phyloP scores from a whole-genome alignment of 2,329 filamentous ascomycete genomes.

The Alternaria gaisen region DNA sequence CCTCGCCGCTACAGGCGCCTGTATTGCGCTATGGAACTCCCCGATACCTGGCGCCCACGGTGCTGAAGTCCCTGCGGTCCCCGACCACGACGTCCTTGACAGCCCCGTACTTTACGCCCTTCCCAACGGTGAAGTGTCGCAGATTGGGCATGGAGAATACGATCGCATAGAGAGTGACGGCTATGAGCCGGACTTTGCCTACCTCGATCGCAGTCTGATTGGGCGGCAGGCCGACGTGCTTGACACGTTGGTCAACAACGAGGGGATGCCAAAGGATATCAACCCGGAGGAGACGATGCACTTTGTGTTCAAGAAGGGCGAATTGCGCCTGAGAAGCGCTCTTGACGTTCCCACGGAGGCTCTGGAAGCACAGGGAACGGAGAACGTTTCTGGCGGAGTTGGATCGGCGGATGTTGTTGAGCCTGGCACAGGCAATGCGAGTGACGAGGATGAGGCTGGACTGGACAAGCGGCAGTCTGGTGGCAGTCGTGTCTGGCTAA shows the following conservation, averaged over 20 bases:
- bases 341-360: constrained; percentile 36
- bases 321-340: constrained; percentile 59
- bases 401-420: background rate
- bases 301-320: constrained; percentile 69
- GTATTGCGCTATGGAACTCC: constrained; percentile 68
- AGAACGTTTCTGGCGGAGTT: constrained; percentile 20
- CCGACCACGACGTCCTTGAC: constrained; percentile 22
- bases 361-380: constrained; percentile 27
- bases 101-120: constrained; percentile 26
- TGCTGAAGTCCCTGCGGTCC: constrained; percentile 57
- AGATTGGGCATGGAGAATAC: constrained; percentile 33
- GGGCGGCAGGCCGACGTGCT: constrained; percentile 64
- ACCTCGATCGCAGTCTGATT: constrained; percentile 70
- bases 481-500: constrained; percentile 71
- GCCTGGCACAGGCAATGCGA: background rate
- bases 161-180: constrained; percentile 42
- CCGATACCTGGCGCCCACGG: constrained; percentile 67
- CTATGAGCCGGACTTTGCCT: constrained; percentile 70
- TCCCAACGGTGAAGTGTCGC: constrained; percentile 56
- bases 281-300: constrained; percentile 68
- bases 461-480: constrained; percentile 40
- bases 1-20: constrained; percentile 66
- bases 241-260: constrained; percentile 70
- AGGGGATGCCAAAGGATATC: constrained; percentile 67
- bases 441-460: constrained; percentile 1